Conservation (phyloP, 2,329 filamentous ascomycete species). For the Hymenoscyphus salicellus region DNA sequence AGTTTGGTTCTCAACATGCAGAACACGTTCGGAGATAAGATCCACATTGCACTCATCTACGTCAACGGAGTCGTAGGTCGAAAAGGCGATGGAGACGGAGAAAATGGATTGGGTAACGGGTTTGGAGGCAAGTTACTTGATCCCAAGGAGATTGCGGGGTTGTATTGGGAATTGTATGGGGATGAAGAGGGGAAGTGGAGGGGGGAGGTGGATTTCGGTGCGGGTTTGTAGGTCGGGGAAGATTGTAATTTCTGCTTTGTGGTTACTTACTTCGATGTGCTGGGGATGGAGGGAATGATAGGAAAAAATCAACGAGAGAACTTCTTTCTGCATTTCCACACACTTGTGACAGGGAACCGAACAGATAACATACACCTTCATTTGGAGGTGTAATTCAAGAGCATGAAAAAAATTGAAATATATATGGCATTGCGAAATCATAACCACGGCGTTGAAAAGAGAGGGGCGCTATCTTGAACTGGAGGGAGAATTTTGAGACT, state of each 20-base stretch:
- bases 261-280: no score
- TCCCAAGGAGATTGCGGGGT: not conserved
- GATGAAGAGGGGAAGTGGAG: conserved; percentile 2
- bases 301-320: no score
- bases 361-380: no score
- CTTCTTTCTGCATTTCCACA: no score
- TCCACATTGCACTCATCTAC: not conserved
- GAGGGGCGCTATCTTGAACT: no score
- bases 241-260: not conserved
- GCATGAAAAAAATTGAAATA: no score
- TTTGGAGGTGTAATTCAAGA: no score
- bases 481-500: no score
- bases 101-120: not conserved
- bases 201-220: conserved; percentile 16
- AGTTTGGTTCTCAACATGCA: not conserved
- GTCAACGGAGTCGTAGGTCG: not conserved
- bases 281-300: no score
- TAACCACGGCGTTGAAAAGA: no score
- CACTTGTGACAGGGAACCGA: no score
- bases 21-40: not conserved
- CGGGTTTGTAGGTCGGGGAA: not conserved
- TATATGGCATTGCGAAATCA: no score
- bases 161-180: conserved; percentile 1
- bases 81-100: not conserved
- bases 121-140: not conserved